phyloP scores from a whole-genome alignment of 805 yeast species.

The Starmerella apis region DNA sequence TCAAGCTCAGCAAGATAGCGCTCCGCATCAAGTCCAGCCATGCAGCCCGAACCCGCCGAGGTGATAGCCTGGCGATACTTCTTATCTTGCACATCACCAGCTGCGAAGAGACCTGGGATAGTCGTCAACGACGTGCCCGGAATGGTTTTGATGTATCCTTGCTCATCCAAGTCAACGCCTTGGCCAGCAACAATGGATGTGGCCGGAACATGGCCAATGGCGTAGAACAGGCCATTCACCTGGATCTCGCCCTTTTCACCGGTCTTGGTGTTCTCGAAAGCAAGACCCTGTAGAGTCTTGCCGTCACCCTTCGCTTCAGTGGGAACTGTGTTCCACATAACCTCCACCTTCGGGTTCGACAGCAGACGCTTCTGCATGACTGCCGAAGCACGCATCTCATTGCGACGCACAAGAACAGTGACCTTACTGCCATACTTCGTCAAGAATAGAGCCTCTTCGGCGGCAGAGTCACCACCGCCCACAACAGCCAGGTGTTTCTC shows the following conservation, averaged over 20 bases:
- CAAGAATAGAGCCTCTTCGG: slow-evolving; percentile 95
- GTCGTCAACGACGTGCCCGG: slow-evolving; percentile 87
- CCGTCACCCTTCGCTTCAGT: slow-evolving; percentile 91
- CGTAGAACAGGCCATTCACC: slow-evolving; percentile 91
- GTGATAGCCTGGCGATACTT: slow-evolving; percentile 97
- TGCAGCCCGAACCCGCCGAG: slow-evolving; percentile 99
- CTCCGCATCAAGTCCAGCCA: slow-evolving; percentile 97
- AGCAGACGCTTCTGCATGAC: slow-evolving; percentile 93
- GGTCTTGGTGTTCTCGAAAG: slow-evolving; percentile 61
- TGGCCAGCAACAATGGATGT: slow-evolving; percentile 70
- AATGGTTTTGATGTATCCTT: slow-evolving; percentile 76
- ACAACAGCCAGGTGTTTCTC: slow-evolving; percentile 94
- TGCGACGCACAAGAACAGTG: slow-evolving; percentile 85
- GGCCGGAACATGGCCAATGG: slow-evolving; percentile 96
- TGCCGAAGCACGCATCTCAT: slow-evolving; percentile 83
- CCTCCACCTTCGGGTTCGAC: slow-evolving; percentile 78
- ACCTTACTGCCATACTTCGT: slow-evolving; percentile 98
- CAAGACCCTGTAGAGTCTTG: slow-evolving; percentile 56
- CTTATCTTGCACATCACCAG: slow-evolving; percentile 98
- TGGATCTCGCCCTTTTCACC: slow-evolving; percentile 56
- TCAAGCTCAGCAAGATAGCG: slow-evolving; percentile 56
- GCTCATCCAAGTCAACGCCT: slow-evolving; percentile 62
- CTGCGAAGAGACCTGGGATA: slow-evolving; percentile 87
- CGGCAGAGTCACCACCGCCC: slow-evolving; percentile 99
- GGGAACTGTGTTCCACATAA: slow-evolving; percentile 76